phyloP scores from a whole-genome alignment of 768 basidiomycete genomes.

The Naematelia aurantialba region DNA sequence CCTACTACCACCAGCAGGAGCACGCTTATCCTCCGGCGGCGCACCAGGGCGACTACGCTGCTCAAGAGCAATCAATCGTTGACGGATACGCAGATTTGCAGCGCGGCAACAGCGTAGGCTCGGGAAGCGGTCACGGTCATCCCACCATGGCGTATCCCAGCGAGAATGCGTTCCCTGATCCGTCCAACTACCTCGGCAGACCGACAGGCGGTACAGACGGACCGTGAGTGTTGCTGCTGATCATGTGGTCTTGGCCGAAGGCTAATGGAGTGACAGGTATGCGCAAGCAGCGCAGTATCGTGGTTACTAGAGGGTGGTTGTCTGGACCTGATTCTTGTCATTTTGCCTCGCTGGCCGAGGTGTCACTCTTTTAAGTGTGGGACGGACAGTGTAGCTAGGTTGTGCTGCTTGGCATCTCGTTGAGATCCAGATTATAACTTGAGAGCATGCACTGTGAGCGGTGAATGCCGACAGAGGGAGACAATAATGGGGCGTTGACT shows the following conservation, averaged over 20 bases:
- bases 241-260: not conserved
- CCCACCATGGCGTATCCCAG: conserved; percentile 20
- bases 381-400: not conserved
- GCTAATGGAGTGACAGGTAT: conserved; percentile 21
- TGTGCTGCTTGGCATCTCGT: too few relatives aligned
- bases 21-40: conserved; percentile 27
- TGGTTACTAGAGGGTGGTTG: conserved; percentile 16
- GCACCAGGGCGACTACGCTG: conserved; percentile 26
- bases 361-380: not conserved
- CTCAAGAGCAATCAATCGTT: conserved; percentile 23
- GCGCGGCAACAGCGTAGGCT: conserved; percentile 31
- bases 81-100: conserved; percentile 44
- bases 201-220: conserved; percentile 42
- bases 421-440: too few relatives aligned
- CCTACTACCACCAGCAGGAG: conserved; percentile 17
- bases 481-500: too few relatives aligned
- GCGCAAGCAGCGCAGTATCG: conserved; percentile 42
- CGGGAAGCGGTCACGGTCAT: conserved; percentile 29
- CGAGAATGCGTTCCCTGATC: conserved; percentile 30
- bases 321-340: not conserved
- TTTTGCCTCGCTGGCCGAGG: conserved; percentile 3
- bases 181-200: conserved; percentile 30
- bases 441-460: too few relatives aligned
- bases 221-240: conserved; percentile 29
- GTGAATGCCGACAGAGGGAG: too few relatives aligned